Base-by-base conservation (phyloP, 2,329 filamentous ascomycete genomes). In the Thelonectria olida region DNA sequence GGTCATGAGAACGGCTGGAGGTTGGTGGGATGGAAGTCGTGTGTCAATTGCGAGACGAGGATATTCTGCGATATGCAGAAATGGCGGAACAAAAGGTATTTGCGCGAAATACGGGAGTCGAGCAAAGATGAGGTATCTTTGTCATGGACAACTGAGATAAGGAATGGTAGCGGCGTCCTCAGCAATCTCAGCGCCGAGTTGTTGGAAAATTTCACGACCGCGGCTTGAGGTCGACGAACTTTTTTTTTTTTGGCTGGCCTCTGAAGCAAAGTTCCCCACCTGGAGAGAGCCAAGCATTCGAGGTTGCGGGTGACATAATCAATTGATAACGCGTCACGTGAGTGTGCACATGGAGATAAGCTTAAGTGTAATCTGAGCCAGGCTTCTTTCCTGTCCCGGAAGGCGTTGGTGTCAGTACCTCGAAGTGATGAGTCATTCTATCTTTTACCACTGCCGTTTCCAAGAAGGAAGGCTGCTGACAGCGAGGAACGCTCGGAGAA, bases 181-280 rank as follows among this genome's bases (percentile, higher is more conserved):
- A 63, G 56, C 60, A 65, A 63, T 68, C 67, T 69, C 63, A 65
- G 54, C 63, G 58, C 61, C 58, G 55, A 65, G 61, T 53, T 61
- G 58, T 61, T 74, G 67, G 67, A 76, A 76, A 76, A 72, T 75
- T 76, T 76, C 74, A 75, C 72, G 65, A 68, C 61, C 65, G 68
- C 65, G 61, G 60, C 59, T 58, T 66, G 54, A 67, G 58, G 63
- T 64, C 60, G 68, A 67, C 65, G 68, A 75, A 75, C 72, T 75
- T 76, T 76, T 76, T 75, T n/a, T 75, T 75, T 75, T 74, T 73
- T 70, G 64, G 50, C 63, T 65, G 48, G 53, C 57, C 55, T 57
- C 58, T 64, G 54, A 36, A 42, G 41, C 45, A 48, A 45, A 52
- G 50, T 61, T 66, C 67, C 63, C 66, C 67, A 72, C 70, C n/a